Conservation (phyloP, 495 filamentous ascomycete genomes). For the Aspergillus diversus region DNA sequence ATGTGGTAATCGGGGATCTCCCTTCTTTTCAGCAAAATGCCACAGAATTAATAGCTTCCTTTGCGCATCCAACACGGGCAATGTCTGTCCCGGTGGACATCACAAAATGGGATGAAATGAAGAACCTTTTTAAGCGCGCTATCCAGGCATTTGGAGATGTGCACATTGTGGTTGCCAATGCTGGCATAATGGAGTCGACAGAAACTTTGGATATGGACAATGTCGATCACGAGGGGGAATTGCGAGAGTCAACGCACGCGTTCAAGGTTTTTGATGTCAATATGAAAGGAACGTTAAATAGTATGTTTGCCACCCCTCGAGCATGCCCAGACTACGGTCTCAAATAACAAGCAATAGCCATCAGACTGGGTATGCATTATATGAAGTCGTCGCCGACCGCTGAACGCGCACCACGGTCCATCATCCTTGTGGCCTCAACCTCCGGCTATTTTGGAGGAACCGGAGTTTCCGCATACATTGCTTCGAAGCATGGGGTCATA, state of each 20-base stretch:
- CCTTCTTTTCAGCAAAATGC: constrained; percentile 14
- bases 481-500: constrained; percentile 38
- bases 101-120: constrained; percentile 32
- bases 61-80: constrained; percentile 23
- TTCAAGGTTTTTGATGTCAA: constrained; percentile 37
- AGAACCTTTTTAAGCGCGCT: constrained; percentile 58
- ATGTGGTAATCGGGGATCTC: constrained; percentile 38
- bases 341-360: too few species aligned
- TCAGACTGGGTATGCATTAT: too few species aligned
- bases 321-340: too few species aligned
- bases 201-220: constrained; percentile 15
- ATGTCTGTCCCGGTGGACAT: constrained; percentile 31
- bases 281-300: constrained; percentile 40
- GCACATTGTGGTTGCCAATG: constrained; percentile 69
- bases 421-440: constrained; percentile 32
- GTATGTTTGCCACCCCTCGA: neutral
- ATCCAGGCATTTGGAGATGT: constrained; percentile 54
- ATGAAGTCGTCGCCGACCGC: neutral
- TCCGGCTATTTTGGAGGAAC: constrained; percentile 41
- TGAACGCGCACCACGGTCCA: constrained; percentile 17
- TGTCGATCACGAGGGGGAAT: too few species aligned
- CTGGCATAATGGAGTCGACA: constrained; percentile 59
- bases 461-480: constrained; percentile 32
- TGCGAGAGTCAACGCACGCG: too few species aligned
- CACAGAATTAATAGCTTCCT: constrained; percentile 21